Evolutionary conservation across 2,329 filamentous ascomycete species (phyloP).

Genomic region (Trichoderma sp.): DNA sequence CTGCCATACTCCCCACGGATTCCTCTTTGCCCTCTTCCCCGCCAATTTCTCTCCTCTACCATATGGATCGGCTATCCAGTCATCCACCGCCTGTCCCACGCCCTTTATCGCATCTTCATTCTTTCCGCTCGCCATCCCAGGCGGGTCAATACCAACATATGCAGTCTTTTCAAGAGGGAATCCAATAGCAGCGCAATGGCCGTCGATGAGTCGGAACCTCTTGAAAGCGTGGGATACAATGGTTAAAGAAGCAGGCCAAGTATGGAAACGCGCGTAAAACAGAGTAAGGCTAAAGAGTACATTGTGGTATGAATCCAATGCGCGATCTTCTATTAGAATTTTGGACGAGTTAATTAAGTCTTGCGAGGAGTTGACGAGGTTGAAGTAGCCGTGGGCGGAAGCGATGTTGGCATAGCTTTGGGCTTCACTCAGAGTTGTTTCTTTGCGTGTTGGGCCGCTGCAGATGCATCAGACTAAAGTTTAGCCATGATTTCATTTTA

Average conservation of each 20-base stretch:
- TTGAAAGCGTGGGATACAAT: conserved; percentile 73
- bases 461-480: too few relatives aligned
- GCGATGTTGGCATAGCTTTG: conserved; percentile 60
- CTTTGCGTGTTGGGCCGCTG: conserved; percentile 62
- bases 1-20: conserved; percentile 49
- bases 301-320: conserved; percentile 85
- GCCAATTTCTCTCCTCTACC: conserved; percentile 46
- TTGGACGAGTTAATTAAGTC: neutral
- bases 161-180: conserved; percentile 45
- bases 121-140: conserved; percentile 37
- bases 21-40: conserved; percentile 49
- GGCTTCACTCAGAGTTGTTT: conserved; percentile 59
- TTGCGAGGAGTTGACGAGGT: conserved; percentile 30
- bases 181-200: conserved; percentile 63
- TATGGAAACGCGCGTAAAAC: conserved; percentile 41
- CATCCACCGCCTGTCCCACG: conserved; percentile 41
- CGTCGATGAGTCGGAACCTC: conserved; percentile 56
- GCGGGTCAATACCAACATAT: conserved; percentile 66
- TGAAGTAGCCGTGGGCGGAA: conserved; percentile 46
- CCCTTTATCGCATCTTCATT: conserved; percentile 44
- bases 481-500: neutral
- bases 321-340: conserved; percentile 64
- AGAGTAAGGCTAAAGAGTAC: conserved; percentile 68
- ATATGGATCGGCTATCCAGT: conserved; percentile 55
- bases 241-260: conserved; percentile 59